These are phyloP conservation scores for Geum urbanum DNA, from an alignment of 306 rosid genomes.

Conservation along the genomic window DNA sequence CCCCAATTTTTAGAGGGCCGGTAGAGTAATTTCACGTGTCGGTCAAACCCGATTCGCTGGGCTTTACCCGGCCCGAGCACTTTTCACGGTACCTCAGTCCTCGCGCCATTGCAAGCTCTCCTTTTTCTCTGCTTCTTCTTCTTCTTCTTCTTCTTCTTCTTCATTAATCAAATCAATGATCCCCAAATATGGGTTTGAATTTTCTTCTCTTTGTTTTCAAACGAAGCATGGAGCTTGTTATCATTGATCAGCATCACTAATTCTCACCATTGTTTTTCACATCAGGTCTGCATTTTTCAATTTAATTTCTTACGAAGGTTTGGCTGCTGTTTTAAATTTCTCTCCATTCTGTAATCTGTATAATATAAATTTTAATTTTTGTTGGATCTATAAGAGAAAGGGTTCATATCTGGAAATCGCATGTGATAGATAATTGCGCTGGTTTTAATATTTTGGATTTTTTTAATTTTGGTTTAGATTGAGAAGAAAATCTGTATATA, in stretches of 20 bases:
- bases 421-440: too few relatives aligned
- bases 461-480: too few relatives aligned
- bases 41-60: constrained; percentile 1
- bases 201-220: background rate
- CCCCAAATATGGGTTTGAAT: background rate
- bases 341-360: too few relatives aligned
- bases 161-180: background rate
- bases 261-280: background rate
- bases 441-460: too few relatives aligned
- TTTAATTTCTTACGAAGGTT: background rate
- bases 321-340: too few relatives aligned
- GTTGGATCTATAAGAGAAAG: too few relatives aligned
- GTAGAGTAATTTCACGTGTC: background rate
- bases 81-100: constrained; percentile 18
- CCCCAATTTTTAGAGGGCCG: background rate
- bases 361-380: too few relatives aligned
- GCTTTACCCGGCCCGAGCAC: constrained; percentile 3
- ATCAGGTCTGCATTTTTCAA: constrained; percentile 14
- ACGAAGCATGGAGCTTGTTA: background rate
- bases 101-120: constrained; percentile 29
- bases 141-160: background rate
- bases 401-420: too few relatives aligned
- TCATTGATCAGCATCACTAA: background rate
- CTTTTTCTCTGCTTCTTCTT: constrained; percentile 6
- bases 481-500: too few relatives aligned